These are phyloP conservation scores for Boletus coccyginus DNA, from an alignment of 768 basidiomycete species.

Conservation along the genomic window DNA sequence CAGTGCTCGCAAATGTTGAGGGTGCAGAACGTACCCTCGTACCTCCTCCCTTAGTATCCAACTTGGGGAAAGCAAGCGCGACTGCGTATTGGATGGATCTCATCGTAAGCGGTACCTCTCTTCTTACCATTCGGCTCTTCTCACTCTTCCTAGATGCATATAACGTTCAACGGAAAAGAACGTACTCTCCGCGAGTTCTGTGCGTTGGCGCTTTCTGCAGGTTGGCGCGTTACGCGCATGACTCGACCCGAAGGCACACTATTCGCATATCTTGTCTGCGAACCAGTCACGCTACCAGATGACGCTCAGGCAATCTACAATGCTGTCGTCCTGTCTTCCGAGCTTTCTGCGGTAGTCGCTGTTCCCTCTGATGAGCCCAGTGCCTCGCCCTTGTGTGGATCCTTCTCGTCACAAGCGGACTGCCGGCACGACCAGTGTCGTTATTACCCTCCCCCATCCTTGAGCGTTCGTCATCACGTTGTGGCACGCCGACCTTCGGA, in stretches of 20 bases:
- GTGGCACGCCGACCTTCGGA: constrained; percentile 62
- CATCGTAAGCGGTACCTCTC: constrained; percentile 40
- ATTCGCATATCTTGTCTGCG: constrained; percentile 70
- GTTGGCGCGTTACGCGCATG: constrained; percentile 61
- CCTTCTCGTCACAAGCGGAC: constrained; percentile 6
- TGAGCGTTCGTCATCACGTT: constrained; percentile 49
- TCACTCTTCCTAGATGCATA: constrained; percentile 54
- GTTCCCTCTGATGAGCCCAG: constrained; percentile 7
- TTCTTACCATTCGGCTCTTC: not conserved
- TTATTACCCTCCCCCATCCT: constrained; percentile 29
- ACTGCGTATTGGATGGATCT: constrained; percentile 73
- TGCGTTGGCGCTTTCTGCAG: constrained; percentile 50
- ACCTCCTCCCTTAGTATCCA: constrained; percentile 63
- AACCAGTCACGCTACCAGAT: constrained; percentile 54
- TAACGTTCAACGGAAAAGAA: constrained; percentile 66
- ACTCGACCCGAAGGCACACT: constrained; percentile 58
- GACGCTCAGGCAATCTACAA: constrained; percentile 25
- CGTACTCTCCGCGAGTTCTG: constrained; percentile 65
- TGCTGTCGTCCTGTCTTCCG: constrained; percentile 16
- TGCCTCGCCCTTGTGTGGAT: not conserved
- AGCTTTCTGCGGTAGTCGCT: constrained; percentile 14
- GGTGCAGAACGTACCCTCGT: constrained; percentile 54
- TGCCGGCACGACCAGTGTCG: constrained; percentile 6
- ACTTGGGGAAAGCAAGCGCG: constrained; percentile 65
- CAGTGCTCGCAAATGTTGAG: constrained; percentile 41